Base-by-base conservation (phyloP, 768 basidiomycete genomes). In the Kwoniella heveanensis region DNA sequence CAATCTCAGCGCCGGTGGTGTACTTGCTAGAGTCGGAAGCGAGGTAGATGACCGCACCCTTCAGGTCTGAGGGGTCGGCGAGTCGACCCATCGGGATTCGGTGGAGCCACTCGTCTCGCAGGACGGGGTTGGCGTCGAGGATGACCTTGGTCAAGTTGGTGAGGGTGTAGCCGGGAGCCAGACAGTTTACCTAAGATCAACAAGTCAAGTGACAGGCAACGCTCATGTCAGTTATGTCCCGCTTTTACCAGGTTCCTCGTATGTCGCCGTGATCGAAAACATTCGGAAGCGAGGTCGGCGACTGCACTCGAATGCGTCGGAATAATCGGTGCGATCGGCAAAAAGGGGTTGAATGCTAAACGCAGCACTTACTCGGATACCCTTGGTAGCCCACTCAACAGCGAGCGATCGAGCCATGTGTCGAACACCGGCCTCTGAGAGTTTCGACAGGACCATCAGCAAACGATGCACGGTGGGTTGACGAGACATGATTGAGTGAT, bases 381-480 rank as follows among this genome's bases (percentile, higher is more conserved):
- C 88, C 68, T 88, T 86, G 79, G 88, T 89, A 0, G 95, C 95
- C 93, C 94, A 97, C 82, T 98, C 95, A 25, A 97, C 92, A 0
- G 90, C 94, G 32, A 97, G 84, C 69, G 89, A 91, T 1, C 90
- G 83, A 13, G 92, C 92, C 91, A 97, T 91, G 75, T 97, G 94
- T 71, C 89, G 88, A 32, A 97, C 93, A 52, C 93, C 78, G 52
- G 78, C 78, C 73, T 79, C 75, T 74, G 57, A n/a, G n/a, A n/a
- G n/a, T n/a, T n/a, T n/a, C n/a, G n/a, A n/a, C n/a, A n/a, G n/a
- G n/a, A n/a, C n/a, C n/a, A n/a, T 44, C 39, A 44, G 39, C 39
- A 44, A 44, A 17, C 39, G n/a, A n/a, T n/a, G n/a, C n/a, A n/a
- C n/a, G n/a, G n/a, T n/a, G n/a, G n/a, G n/a, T n/a, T n/a, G n/a